A percentile compares a stretch with the other conserved stretches of the same genome.
Evolutionary conservation across 805 yeast genomes (phyloP).

Genomic region (Kodamaea fukazawae): DNA sequence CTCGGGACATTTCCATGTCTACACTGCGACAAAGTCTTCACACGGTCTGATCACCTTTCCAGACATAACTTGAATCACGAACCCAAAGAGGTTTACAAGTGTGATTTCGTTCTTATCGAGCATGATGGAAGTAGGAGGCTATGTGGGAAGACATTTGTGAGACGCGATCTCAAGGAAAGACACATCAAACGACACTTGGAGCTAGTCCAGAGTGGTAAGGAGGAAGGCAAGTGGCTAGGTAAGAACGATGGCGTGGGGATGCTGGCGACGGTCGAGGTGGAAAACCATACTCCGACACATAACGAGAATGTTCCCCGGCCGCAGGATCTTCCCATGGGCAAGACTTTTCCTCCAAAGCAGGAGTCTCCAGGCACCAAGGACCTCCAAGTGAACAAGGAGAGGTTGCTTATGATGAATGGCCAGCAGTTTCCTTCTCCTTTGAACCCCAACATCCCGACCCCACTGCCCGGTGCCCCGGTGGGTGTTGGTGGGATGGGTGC

Average conservation of each 20-base stretch:
- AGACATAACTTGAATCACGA: constrained; percentile 63
- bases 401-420: too few relatives aligned
- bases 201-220: constrained; percentile 2
- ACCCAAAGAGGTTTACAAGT: constrained; percentile 51
- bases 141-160: constrained; percentile 61
- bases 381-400: neutral
- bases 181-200: constrained; percentile 33
- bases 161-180: constrained; percentile 52
- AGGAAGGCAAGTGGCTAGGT: too few relatives aligned
- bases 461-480: too few relatives aligned
- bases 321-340: too few relatives aligned
- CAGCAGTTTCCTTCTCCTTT: too few relatives aligned
- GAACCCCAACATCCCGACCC: too few relatives aligned
- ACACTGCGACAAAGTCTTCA: constrained; percentile 54
- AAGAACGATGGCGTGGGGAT: neutral
- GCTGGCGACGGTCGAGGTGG: neutral
- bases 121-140: constrained; percentile 35
- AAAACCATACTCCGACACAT: too few relatives aligned
- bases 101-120: constrained; percentile 50
- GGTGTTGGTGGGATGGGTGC: too few relatives aligned
- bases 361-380: too few relatives aligned
- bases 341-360: too few relatives aligned
- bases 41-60: constrained; percentile 61
- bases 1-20: constrained; percentile 33
- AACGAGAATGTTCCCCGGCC: too few relatives aligned